A percentile compares a stretch with the other conserved stretches of the same genome.
Conservation (phyloP, 768 basidiomycete species). For the Leccinum imitatum region DNA sequence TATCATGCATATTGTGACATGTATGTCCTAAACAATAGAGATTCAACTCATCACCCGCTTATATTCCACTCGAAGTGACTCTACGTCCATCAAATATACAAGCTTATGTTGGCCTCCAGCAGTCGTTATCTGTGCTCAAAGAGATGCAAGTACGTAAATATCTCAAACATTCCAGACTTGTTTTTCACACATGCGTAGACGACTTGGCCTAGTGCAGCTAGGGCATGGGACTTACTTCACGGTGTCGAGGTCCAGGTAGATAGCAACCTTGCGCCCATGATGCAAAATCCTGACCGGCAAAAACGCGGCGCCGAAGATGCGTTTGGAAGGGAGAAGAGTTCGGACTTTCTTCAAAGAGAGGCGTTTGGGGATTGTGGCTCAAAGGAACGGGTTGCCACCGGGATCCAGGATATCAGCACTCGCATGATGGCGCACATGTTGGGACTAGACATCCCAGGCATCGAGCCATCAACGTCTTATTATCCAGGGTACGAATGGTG, state of each 20-base stretch:
- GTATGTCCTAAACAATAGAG: conserved; percentile 39
- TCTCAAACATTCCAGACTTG: conserved; percentile 4
- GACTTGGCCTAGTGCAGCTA: conserved; percentile 70
- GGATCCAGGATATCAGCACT: conserved; percentile 65
- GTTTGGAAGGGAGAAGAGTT: conserved; percentile 54
- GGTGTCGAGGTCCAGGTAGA: conserved; percentile 61
- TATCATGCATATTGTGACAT: conserved; percentile 76
- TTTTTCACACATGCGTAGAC: conserved; percentile 37
- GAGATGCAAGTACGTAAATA: conserved; percentile 58
- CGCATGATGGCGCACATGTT: conserved; percentile 74
- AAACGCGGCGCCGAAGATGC: conserved; percentile 64
- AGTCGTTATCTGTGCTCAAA: conserved; percentile 60
- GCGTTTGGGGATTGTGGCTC: conserved; percentile 31
- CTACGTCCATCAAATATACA: conserved; percentile 71
- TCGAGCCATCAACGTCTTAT: conserved; percentile 52
- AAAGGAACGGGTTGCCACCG: conserved; percentile 25
- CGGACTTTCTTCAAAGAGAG: conserved; percentile 46
- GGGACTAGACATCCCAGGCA: conserved; percentile 61
- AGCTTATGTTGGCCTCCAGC: conserved; percentile 62
- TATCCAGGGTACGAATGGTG: conserved; percentile 64
- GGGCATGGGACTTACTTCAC: conserved; percentile 64
- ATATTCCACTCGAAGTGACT: conserved; percentile 48
- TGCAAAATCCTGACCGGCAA: conserved; percentile 43
- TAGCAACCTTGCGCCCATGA: conserved; percentile 35
- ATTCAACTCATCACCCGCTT: conserved; percentile 3